Evolutionary conservation across 495 filamentous ascomycete genomes (phyloP).

Genomic region (Wilcoxina mikolae): DNA sequence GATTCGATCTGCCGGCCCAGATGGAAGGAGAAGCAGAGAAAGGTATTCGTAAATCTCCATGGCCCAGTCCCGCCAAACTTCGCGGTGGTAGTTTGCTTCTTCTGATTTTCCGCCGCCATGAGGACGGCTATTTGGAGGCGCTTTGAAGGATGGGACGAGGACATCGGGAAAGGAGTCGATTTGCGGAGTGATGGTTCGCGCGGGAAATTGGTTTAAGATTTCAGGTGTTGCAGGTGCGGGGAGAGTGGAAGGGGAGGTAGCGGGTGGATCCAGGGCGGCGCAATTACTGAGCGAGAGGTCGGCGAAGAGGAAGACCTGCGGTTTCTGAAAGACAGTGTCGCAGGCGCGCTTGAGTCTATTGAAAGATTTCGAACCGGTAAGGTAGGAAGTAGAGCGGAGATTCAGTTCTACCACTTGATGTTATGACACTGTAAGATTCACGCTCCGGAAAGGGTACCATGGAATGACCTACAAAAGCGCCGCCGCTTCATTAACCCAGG

Average conservation of each 20-base stretch:
- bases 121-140: conserved; percentile 30
- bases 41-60: conserved; percentile 72
- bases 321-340: not conserved
- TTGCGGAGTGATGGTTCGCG: not conserved
- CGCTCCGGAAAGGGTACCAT: not conserved
- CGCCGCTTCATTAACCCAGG: conserved; percentile 38
- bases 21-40: conserved; percentile 48
- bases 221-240: not conserved
- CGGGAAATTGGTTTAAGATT: not conserved
- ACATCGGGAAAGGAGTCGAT: conserved; percentile 9
- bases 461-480: conserved; percentile 34
- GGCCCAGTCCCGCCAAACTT: conserved; percentile 33
- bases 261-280: conserved; percentile 12
- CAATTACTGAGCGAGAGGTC: not conserved
- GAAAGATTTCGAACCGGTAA: conserved; percentile 5
- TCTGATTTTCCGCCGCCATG: conserved; percentile 38
- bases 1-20: conserved; percentile 42
- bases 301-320: conserved; percentile 6
- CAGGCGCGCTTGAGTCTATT: conserved; percentile 2
- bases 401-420: conserved; percentile 59
- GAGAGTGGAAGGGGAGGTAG: not conserved
- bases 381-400: conserved; percentile 35
- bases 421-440: not conserved
- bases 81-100: conserved; percentile 30
- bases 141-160: conserved; percentile 38